phyloP scores from a whole-genome alignment of 176 grass and related monocot species.

The Ensete ventricosum region DNA sequence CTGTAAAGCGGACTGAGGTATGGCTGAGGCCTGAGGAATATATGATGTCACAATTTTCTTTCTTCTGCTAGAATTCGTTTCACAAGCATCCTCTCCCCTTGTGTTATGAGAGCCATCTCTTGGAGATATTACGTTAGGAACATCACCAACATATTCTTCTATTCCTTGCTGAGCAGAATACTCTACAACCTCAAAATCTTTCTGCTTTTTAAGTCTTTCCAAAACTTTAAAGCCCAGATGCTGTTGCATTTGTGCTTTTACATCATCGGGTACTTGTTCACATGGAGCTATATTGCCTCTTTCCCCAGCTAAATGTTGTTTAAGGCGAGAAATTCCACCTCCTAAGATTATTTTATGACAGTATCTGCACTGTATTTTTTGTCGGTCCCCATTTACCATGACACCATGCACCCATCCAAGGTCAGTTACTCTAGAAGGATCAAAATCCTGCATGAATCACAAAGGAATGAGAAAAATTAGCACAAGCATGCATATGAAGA shows the following conservation, averaged over 20 bases:
- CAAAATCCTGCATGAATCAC: neutral
- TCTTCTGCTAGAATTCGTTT: slow-evolving; percentile 4
- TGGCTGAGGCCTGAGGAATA: neutral
- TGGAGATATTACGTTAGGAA: neutral
- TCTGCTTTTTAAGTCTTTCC: slow-evolving; percentile 20
- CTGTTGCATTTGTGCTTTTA: slow-evolving; percentile 23
- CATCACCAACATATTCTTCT: slow-evolving; percentile 13
- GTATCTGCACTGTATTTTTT: slow-evolving; percentile 24
- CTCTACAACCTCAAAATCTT: slow-evolving; percentile 1
- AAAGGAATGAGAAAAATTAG: neutral
- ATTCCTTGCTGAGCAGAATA: neutral
- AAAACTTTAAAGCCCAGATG: slow-evolving; percentile 20
- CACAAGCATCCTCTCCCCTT: slow-evolving; percentile 8
- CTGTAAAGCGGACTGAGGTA: neutral
- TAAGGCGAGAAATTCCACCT: slow-evolving; percentile 24
- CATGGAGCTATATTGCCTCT: slow-evolving; percentile 25
- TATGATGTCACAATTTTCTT: slow-evolving; percentile 8
- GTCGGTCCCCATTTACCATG: slow-evolving; percentile 19
- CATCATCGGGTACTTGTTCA: slow-evolving; percentile 22
- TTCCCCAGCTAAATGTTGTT: slow-evolving; percentile 28
- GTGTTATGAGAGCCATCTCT: slow-evolving; percentile 10
- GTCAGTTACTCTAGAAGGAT: slow-evolving; percentile 7
- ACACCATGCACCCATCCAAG: slow-evolving; percentile 24
- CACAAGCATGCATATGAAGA: neutral
- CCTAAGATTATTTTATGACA: slow-evolving; percentile 21